phyloP scores from a whole-genome alignment of 2,329 filamentous ascomycete species.

The Sclerotinia subarctica region DNA sequence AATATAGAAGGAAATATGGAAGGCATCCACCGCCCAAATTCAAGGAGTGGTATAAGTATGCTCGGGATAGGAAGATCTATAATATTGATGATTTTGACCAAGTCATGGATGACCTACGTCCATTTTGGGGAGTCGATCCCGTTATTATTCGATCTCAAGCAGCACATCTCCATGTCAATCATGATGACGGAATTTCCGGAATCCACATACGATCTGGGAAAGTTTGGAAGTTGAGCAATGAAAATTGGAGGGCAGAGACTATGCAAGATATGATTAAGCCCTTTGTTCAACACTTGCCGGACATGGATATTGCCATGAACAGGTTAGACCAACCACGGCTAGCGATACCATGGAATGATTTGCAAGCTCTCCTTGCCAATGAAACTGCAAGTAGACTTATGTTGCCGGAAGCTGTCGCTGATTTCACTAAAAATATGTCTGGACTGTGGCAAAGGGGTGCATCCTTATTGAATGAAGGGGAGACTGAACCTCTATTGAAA shows the following conservation, averaged over 20 bases:
- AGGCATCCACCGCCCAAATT: constrained; percentile 64
- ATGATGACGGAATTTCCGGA: constrained; percentile 30
- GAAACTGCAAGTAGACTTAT: constrained; percentile 48
- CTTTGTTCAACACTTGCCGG: constrained; percentile 54
- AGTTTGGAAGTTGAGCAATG: constrained; percentile 39
- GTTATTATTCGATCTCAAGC: constrained; percentile 43
- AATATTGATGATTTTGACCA: constrained; percentile 62
- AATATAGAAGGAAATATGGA: constrained; percentile 55
- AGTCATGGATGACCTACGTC: constrained; percentile 59
- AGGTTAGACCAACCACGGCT: constrained; percentile 61
- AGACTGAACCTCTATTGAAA: constrained; percentile 23
- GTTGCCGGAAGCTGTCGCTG: constrained; percentile 43
- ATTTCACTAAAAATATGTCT: constrained; percentile 44
- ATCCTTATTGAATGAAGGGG: constrained; percentile 27
- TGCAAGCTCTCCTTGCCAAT: constrained; percentile 49
- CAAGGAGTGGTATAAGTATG: constrained; percentile 56
- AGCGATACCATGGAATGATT: constrained; percentile 56
- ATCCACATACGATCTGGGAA: constrained; percentile 37
- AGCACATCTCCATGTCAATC: constrained; percentile 38
- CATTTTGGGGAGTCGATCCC: constrained; percentile 52
- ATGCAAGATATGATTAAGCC: constrained; percentile 39
- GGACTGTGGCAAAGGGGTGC: constrained; percentile 31
- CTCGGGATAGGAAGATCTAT: constrained; percentile 50
- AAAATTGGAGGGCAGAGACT: constrained; percentile 44
- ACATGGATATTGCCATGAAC: constrained; percentile 67